phyloP scores from a whole-genome alignment of 345 rosid genomes.

The Hibiscus mutabilis region DNA sequence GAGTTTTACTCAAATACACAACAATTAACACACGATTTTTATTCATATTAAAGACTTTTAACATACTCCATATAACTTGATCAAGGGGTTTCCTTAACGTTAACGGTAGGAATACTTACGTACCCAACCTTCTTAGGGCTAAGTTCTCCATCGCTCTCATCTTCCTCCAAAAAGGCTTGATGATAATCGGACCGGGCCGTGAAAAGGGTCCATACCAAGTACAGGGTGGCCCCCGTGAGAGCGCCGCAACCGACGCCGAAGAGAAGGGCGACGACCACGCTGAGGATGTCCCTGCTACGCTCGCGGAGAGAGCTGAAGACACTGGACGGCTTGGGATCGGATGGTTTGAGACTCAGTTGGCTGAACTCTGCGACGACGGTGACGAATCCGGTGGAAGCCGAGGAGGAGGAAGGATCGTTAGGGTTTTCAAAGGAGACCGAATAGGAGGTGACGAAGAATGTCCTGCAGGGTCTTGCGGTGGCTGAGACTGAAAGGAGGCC shows the following conservation, averaged over 20 bases:
- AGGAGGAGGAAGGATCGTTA: slow-evolving; percentile 26
- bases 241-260: slow-evolving; percentile 96
- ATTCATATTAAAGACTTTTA: too few species aligned
- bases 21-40: too few species aligned
- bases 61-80: background rate
- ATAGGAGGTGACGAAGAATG: slow-evolving; percentile 59
- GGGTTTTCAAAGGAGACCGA: slow-evolving; percentile 50
- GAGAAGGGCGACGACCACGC: slow-evolving; percentile 75
- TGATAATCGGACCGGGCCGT: too few species aligned
- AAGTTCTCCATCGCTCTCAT: slow-evolving; percentile 31
- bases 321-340: slow-evolving; percentile 30
- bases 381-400: slow-evolving; percentile 30
- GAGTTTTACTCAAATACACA: too few species aligned
- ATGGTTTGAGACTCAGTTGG: slow-evolving; percentile 26
- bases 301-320: slow-evolving; percentile 58
- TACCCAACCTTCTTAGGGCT: too few species aligned
- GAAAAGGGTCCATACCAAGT: too few species aligned
- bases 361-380: slow-evolving; percentile 58
- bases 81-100: too few species aligned
- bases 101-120: too few species aligned
- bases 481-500: slow-evolving; percentile 26
- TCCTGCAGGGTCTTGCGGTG: slow-evolving; percentile 44
- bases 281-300: slow-evolving; percentile 77
- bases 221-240: slow-evolving; percentile 62
- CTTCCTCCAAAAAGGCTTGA: too few species aligned